Evolutionary conservation across 176 grass and related monocot genomes (phyloP).

Genomic region (Chloris gayana): DNA sequence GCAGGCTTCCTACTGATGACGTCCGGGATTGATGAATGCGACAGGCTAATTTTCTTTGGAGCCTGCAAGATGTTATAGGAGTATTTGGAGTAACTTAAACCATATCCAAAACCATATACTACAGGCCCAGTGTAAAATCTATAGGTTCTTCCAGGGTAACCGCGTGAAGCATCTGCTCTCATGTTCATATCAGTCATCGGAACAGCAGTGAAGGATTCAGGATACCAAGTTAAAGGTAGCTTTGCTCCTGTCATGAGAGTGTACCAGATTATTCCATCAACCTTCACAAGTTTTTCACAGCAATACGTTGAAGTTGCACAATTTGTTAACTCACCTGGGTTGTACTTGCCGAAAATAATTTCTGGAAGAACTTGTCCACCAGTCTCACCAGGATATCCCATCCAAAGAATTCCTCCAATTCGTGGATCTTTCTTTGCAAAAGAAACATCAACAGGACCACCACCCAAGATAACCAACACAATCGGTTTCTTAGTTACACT

Average conservation of each 20-base stretch:
- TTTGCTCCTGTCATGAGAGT: conserved; percentile 55
- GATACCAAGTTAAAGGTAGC: conserved; percentile 83
- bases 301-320: conserved; percentile 7
- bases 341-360: conserved; percentile 80
- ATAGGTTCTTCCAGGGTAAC: conserved; percentile 88
- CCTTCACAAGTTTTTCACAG: not conserved
- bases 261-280: conserved; percentile 23
- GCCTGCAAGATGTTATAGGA: conserved; percentile 59
- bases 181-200: conserved; percentile 94
- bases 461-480: conserved; percentile 76
- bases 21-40: conserved; percentile 27
- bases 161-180: conserved; percentile 66
- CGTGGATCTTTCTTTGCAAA: conserved; percentile 63
- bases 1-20: conserved; percentile 40
- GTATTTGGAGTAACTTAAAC: conserved; percentile 83
- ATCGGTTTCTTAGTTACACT: conserved; percentile 61
- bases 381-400: conserved; percentile 88
- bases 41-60: conserved; percentile 62
- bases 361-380: conserved; percentile 85
- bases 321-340: conserved; percentile 63
- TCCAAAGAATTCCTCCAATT: conserved; percentile 80
- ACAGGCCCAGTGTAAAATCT: conserved; percentile 83
- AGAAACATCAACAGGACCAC: conserved; percentile 84
- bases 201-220: conserved; percentile 73
- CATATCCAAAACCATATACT: conserved; percentile 82